Evolutionary conservation across 2,329 filamentous ascomycete genomes (phyloP), one percentile per base, ranked within the genome.

Genomic region (Claviceps pusilla): DNA sequence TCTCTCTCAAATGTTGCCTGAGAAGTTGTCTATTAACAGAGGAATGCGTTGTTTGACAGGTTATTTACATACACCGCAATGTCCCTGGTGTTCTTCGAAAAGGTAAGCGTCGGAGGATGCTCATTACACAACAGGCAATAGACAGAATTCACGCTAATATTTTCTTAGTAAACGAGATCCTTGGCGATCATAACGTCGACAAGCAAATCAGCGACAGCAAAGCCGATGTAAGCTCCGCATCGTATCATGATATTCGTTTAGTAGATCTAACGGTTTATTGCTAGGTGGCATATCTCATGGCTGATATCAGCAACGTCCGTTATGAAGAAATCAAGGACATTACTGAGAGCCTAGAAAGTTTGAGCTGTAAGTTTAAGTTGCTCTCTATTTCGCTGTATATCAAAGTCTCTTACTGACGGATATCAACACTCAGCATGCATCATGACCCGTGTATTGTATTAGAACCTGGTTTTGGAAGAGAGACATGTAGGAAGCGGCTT

Each of bases 121-220:
- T 14, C 14, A 16, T 28, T 51, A 45, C 42, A 29, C 29, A 42
- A 29, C n/a, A 41, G 29, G 35, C 7, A 12, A 50, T 9, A 41
- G 14, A 3, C 28, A 7, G 7, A 19, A 42, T 42, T 7, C 46
- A 37, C 7, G 33, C 50, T 19, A n/a, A 48, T 28, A 29, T 55
- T 37, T 54, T 49, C 47, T 12, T 58, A 84, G 93, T 98, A 60
- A 98, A 98, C 76, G 87, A 93, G 65, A 89, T 97, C 58, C 78
- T 98, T 50, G 87, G 86, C 47, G 84, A 94, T 64, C 90, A 98
- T 76, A 98, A 98, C 69, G 90, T 98, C 62, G 91, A 96, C 74
- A 97, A 97, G 77, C 93, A 98, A 73, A 97, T 94, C 75, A 93
- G 88, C 51, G 93, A 97, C 69, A 95, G 87, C 71, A 86, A 85